Evolutionary conservation across 1,284 basidiomycete species (phyloP), one percentile per base, ranked within the genome.

Genomic region (Ceratobasidium sp.): DNA sequence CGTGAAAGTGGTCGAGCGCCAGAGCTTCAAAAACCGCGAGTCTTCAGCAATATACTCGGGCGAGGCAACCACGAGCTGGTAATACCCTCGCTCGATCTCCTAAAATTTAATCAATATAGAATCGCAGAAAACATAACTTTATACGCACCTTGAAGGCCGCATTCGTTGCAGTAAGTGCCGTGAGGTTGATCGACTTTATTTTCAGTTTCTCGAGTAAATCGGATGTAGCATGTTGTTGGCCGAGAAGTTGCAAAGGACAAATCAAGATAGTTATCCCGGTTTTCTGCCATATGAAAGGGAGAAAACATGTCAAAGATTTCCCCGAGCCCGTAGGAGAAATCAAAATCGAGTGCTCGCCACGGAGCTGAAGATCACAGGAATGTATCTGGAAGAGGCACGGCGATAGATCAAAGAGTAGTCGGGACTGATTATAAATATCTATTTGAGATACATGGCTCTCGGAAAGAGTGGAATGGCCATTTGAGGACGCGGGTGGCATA

Each of bases 261-360:
- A 61, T 61, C 3, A 61, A 20, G 20, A 61, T 12, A 28, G 57
- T 26, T 6, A 61, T 40, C 4, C 57, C 23, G 5, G 57, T 28
- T 15, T 7, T 20, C 12, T 61, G 26, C 57, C 57, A 61, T 15
- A 61, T 5, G 38, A 61, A 28, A 33, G 57, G 57, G 1, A 66
- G 23, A 50, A 66, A 48, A 17, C 17, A 66, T 12, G 64, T n/a
- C 5, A 66, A 42, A 17, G 64, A 13, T 46, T 66, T 66, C 64
- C 64, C 64, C 2, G 66, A 68, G 48, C 66, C 66, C 28, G 66
- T 68, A 4, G 66, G 66, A 20, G 66, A 68, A 20, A 68, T 68
- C 2, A 68, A 26, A 23, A 68, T 68, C 12, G 66, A 68, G 66
- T 40, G 2, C 44, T 67, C 26, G 4, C 52, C 26, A 2, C 50